Percentiles rank a stretch among this genome's conserved stretches.
These are phyloP conservation scores for Carex sylvatica DNA, from an alignment of 202 grass and related monocot genomes.

Conservation along the genomic window DNA sequence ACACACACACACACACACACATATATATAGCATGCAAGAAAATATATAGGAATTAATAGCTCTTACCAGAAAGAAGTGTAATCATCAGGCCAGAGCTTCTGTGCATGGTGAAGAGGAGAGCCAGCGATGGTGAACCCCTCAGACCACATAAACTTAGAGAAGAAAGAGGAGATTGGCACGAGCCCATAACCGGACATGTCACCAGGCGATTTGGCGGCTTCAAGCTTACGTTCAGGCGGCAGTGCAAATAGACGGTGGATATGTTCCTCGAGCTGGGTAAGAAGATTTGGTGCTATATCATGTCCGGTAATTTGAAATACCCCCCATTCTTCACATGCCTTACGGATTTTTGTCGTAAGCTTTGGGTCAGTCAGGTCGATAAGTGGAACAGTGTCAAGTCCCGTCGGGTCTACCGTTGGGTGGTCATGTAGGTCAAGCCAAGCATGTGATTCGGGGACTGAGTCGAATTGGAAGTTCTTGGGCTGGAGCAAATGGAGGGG, in stretches of 20 bases:
- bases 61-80: conserved; percentile 52
- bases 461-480: conserved; percentile 60
- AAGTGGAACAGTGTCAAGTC: conserved; percentile 33
- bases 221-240: conserved; percentile 36
- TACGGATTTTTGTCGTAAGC: neutral
- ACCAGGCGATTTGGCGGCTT: conserved; percentile 13
- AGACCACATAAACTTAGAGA: conserved; percentile 61
- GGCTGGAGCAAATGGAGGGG: conserved; percentile 12
- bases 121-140: conserved; percentile 62
- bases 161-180: conserved; percentile 30
- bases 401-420: conserved; percentile 26
- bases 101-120: conserved; percentile 37
- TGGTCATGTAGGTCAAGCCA: conserved; percentile 36
- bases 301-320: conserved; percentile 55
- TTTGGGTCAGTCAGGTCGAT: conserved; percentile 33
- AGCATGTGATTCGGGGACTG: conserved; percentile 48
- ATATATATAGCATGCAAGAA: neutral
- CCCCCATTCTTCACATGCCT: conserved; percentile 60
- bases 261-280: conserved; percentile 32
- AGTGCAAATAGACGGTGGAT: conserved; percentile 45
- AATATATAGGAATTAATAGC: neutral
- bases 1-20: neutral
- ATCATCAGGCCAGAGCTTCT: conserved; percentile 57
- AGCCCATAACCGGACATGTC: conserved; percentile 36
- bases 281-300: conserved; percentile 10